Conservation (phyloP, 2,329 filamentous ascomycete genomes). For the Ceratocystis cacaofunesta region DNA sequence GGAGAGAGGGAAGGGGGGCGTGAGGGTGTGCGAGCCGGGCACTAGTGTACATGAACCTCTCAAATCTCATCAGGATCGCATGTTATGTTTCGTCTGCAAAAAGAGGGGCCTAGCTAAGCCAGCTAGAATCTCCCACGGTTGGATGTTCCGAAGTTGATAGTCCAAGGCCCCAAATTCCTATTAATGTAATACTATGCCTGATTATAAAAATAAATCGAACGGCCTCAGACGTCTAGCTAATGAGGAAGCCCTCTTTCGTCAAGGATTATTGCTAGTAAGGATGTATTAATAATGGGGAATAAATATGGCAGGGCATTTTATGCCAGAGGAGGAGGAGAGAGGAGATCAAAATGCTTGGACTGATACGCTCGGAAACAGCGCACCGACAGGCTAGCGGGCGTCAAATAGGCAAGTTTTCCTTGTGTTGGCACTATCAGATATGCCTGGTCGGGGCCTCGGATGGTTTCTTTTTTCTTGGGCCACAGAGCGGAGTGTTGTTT, state of each 20-base stretch:
- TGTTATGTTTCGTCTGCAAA: not conserved
- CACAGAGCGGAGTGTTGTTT: too few species aligned
- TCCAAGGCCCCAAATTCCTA: not conserved
- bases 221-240: not conserved
- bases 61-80: not conserved
- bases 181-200: not conserved
- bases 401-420: not conserved
- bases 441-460: not conserved
- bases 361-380: constrained; percentile 3
- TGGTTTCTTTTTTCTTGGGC: not conserved
- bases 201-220: not conserved
- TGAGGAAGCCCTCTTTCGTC: too few species aligned
- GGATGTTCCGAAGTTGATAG: constrained; percentile 2
- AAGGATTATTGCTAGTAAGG: too few species aligned
- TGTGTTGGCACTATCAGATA: not conserved
- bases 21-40: not conserved
- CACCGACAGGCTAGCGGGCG: constrained; percentile 2
- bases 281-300: not conserved
- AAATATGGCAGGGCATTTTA: not conserved
- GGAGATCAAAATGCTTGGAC: not conserved
- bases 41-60: not conserved
- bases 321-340: not conserved
- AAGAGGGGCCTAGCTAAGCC: not conserved
- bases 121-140: not conserved
- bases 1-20: not conserved